Evolutionary conservation across 2,329 filamentous ascomycete genomes (phyloP).

Genomic region (Pyrenochaeta sp.): DNA sequence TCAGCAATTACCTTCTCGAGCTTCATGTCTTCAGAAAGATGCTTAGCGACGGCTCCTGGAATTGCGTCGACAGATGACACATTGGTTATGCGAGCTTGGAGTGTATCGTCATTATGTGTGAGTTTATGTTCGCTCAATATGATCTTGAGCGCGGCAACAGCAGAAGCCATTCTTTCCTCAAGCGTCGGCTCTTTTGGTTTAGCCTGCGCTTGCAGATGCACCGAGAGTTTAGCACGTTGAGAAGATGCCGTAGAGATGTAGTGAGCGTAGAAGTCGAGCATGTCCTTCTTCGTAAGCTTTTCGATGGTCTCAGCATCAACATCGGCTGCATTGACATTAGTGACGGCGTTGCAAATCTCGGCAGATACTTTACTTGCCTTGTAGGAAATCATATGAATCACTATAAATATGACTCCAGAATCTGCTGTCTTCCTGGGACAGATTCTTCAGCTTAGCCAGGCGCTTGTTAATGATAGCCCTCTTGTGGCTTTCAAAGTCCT

Average conservation of each 20-base stretch:
- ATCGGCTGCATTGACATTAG: conserved; percentile 62
- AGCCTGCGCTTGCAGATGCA: conserved; percentile 82
- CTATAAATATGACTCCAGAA: conserved; percentile 87
- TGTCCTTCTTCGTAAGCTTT: conserved; percentile 77
- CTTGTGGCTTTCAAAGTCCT: conserved; percentile 91
- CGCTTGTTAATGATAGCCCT: conserved; percentile 86
- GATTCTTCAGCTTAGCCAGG: conserved; percentile 90
- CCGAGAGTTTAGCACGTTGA: conserved; percentile 79
- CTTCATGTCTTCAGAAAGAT: conserved; percentile 55
- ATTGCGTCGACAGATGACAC: conserved; percentile 59
- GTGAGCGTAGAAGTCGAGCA: conserved; percentile 79
- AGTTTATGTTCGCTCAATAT: conserved; percentile 60
- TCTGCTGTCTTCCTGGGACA: conserved; percentile 81
- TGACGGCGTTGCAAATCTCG: neutral
- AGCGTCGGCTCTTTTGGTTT: conserved; percentile 48
- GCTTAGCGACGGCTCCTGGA: conserved; percentile 59
- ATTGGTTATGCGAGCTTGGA: conserved; percentile 56
- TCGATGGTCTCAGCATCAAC: conserved; percentile 80
- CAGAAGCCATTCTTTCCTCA: conserved; percentile 54
- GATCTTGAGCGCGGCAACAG: conserved; percentile 47
- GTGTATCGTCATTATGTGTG: conserved; percentile 50
- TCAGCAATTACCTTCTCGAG: conserved; percentile 60
- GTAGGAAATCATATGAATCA: conserved; percentile 90
- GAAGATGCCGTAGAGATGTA: conserved; percentile 79
- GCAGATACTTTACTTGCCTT: conserved; percentile 65